A percentile compares a stretch with the other conserved stretches of the same genome.
Conservation (phyloP, 345 rosid species). For the Gossypium mustelinum region DNA sequence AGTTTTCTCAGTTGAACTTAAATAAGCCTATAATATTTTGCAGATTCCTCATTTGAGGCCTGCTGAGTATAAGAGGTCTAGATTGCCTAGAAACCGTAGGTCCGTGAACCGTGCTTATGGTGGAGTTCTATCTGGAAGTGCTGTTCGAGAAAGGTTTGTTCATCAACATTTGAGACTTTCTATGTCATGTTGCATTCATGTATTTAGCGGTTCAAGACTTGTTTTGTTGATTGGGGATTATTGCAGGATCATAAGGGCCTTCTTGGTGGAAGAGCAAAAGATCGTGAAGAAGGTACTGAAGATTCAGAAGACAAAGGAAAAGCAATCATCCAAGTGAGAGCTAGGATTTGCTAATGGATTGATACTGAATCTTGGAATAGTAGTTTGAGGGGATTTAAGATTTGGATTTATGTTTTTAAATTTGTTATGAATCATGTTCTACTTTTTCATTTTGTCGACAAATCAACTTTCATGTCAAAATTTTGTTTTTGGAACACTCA, state of each 20-base stretch:
- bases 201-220: not conserved
- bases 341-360: conserved; percentile 13
- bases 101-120: conserved; percentile 92
- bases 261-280: conserved; percentile 81
- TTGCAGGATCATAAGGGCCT: conserved; percentile 65
- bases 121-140: conserved; percentile 75
- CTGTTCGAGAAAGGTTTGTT: conserved; percentile 79
- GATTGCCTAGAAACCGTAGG: conserved; percentile 68
- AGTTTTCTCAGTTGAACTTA: not conserved
- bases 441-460: conserved; percentile 9
- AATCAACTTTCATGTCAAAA: not conserved
- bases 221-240: not conserved
- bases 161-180: not conserved
- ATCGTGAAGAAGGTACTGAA: conserved; percentile 48
- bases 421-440: not conserved
- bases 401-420: not conserved
- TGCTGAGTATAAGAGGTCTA: conserved; percentile 76
- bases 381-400: not conserved
- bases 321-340: conserved; percentile 12
- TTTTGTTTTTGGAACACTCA: conserved; percentile 2
- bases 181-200: too few relatives aligned
- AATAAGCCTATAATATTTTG: not conserved
- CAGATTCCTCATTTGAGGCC: conserved; percentile 94
- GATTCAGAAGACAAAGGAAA: conserved; percentile 20
- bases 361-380: not conserved